phyloP scores from a whole-genome alignment of 2,329 filamentous ascomycete genomes.

The Penicillium corylophilum region DNA sequence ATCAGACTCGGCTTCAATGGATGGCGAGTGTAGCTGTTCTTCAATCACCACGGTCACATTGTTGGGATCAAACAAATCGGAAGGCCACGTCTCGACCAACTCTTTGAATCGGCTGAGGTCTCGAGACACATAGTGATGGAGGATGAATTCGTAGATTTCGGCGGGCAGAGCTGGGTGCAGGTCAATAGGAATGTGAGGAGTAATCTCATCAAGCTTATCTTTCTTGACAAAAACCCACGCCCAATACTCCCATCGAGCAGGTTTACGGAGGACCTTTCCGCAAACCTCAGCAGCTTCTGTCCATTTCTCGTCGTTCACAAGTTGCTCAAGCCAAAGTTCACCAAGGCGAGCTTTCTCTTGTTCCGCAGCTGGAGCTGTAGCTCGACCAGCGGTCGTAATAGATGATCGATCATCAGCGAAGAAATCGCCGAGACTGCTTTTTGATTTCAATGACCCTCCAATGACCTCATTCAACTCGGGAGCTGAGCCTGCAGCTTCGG shows the following conservation, averaged over 20 bases:
- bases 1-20: constrained; percentile 72
- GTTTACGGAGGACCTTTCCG: constrained; percentile 75
- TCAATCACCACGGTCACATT: constrained; percentile 77
- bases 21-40: constrained; percentile 73
- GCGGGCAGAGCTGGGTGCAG: constrained; percentile 76
- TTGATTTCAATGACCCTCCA: constrained; percentile 34
- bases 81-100: constrained; percentile 78
- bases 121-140: constrained; percentile 81
- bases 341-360: constrained; percentile 89
- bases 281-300: constrained; percentile 73
- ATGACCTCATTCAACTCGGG: constrained; percentile 37
- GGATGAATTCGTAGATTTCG: constrained; percentile 81
- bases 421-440: constrained; percentile 61
- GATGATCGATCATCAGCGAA: constrained; percentile 69
- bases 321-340: constrained; percentile 87
- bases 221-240: constrained; percentile 87
- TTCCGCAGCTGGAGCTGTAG: constrained; percentile 66
- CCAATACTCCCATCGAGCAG: constrained; percentile 91
- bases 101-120: constrained; percentile 75
- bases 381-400: constrained; percentile 59
- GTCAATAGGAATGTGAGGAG: constrained; percentile 75
- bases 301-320: constrained; percentile 76
- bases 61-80: constrained; percentile 77
- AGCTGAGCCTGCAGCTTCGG: constrained; percentile 59
- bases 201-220: constrained; percentile 85